Evolutionary conservation across 2,329 filamentous ascomycete genomes (phyloP), one percentile per base, ranked within the genome.

Genomic region (Claviceps sp.): DNA sequence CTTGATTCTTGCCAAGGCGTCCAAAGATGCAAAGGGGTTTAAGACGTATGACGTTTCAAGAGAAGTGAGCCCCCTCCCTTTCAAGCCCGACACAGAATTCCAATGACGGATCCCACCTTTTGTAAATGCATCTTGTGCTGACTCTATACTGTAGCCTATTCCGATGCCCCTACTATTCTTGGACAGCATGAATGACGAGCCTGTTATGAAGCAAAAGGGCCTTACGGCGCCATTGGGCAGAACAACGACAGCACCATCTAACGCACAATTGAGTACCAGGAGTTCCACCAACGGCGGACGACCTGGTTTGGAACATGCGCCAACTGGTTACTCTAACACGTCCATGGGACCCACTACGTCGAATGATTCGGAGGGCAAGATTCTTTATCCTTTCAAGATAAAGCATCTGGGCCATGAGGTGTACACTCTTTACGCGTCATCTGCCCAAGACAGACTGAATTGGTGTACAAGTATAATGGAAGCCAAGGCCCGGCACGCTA

Each of bases 41-140:
- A 93, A 85, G 68, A 89, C 87, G 60, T 98, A 93, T 60, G 93
- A 98, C 66, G 91, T 98, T 36, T 96, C 90, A 1, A 90, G 94
- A 66, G 77, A 95, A 68, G 83, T 85, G 68, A 69, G 77, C 41
- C 34, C 16, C 30, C 14, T 9, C 2, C 14, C 24, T 20, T 11
- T 48, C 46, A 20, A 20, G 18, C 7, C 38, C n/a, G 14, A 41
- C 16, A 3, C 40, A 41, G 18, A n/a, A 16, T 7, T 2, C 40
- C 40, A 41, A 41, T 26, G 9, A 24, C 30, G 7, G 18, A 5
- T 24, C 24, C 5, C 24, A 6, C 16, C 13, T 45, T 34, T n/a
- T 24, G 18, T 24, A 5, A 22, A 14, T 5, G 5, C 2, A 13
- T 26, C 20, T 30, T 45, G 20, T 46, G 45, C 48, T 36, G 14